Evolutionary conservation across 176 grass and related monocot genomes (phyloP).

Genomic region (Elaeis guineensis): DNA sequence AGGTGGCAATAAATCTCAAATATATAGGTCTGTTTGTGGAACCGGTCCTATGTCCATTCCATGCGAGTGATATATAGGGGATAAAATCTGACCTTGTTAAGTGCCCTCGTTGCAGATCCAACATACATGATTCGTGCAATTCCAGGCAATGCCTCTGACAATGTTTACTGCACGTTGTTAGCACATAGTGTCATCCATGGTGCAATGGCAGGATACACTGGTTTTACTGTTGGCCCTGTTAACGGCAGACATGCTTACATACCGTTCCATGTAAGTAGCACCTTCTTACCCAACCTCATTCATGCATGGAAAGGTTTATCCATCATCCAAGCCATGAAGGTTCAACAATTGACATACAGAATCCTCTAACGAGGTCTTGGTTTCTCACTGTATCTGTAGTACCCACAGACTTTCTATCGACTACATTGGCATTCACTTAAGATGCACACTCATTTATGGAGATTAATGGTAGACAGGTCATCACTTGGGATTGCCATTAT

Average conservation of each 20-base stretch:
- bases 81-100: background rate
- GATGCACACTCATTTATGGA: too few relatives aligned
- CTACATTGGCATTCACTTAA: too few relatives aligned
- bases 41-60: background rate
- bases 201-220: conserved; percentile 87
- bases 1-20: conserved; percentile 80
- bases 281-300: background rate
- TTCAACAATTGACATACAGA: too few relatives aligned
- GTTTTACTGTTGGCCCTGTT: conserved; percentile 74
- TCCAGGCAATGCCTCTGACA: conserved; percentile 80
- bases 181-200: conserved; percentile 85
- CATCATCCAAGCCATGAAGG: too few relatives aligned
- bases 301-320: too few relatives aligned
- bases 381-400: too few relatives aligned
- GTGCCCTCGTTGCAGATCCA: conserved; percentile 24
- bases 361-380: too few relatives aligned
- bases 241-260: conserved; percentile 93
- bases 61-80: background rate
- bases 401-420: too few relatives aligned
- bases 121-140: conserved; percentile 89
- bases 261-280: conserved; percentile 71
- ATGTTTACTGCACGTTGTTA: conserved; percentile 83
- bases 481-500: too few relatives aligned
- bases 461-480: too few relatives aligned
- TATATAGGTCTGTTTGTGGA: conserved; percentile 39